These are phyloP conservation scores for Lophiostoma macrostomum DNA, from an alignment of 495 filamentous ascomycete genomes.

Conservation along the genomic window DNA sequence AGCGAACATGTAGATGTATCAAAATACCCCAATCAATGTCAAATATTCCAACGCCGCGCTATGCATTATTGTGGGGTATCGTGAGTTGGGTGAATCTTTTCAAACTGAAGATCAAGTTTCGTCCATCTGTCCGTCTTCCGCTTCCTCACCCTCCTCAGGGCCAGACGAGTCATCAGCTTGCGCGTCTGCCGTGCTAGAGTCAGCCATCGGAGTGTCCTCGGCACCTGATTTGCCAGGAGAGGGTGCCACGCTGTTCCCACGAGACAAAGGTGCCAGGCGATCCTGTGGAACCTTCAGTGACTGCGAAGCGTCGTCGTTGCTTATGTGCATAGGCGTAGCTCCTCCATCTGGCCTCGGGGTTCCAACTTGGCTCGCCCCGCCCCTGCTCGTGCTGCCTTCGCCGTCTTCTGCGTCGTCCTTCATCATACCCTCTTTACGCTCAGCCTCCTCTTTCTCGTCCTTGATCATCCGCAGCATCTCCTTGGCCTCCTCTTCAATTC, in stretches of 20 bases:
- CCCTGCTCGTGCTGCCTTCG: slow-evolving; percentile 46
- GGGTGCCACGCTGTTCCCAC: slow-evolving; percentile 41
- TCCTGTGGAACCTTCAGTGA: slow-evolving; percentile 27
- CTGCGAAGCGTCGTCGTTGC: slow-evolving; percentile 36
- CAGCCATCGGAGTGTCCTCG: slow-evolving; percentile 36
- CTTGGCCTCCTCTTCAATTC: slow-evolving; percentile 88
- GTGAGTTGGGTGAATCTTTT: no score
- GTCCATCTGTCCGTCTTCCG: slow-evolving; percentile 43
- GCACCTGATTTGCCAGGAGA: slow-evolving; percentile 34
- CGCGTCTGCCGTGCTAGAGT: slow-evolving; percentile 40
- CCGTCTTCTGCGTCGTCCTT: slow-evolving; percentile 68
- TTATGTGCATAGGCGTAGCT: slow-evolving; percentile 49
- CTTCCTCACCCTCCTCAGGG: slow-evolving; percentile 66
- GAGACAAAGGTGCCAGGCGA: slow-evolving; percentile 32
- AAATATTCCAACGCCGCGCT: slow-evolving; percentile 17
- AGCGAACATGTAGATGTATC: neutral
- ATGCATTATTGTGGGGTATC: slow-evolving; percentile 10
- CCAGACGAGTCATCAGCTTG: slow-evolving; percentile 51
- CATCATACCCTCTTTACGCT: slow-evolving; percentile 71
- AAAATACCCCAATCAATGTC: neutral
- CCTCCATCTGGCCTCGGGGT: slow-evolving; percentile 65
- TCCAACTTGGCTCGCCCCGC: slow-evolving; percentile 52
- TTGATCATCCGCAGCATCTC: slow-evolving; percentile 79
- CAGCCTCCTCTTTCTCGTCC: slow-evolving; percentile 89
- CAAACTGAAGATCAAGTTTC: no score